These are phyloP conservation scores for cucumber (Cucumis sativus) DNA, from an alignment of 306 rosid genomes.

Conservation along the genomic window Cucumber_9930_V3 NC_026661.2:5373001-5373500, in stretches of 20 bases:
- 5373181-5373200: slow-evolving; percentile 75
- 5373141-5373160: slow-evolving; percentile 48
- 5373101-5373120: slow-evolving; percentile 66
- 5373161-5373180: slow-evolving; percentile 34
- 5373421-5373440: neutral
- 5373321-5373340: slow-evolving; percentile 35
- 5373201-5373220: slow-evolving; percentile 37
- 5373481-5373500: neutral
- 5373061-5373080: slow-evolving; percentile 77
- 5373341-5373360: slow-evolving; percentile 35
- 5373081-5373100: slow-evolving; percentile 67
- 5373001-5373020: slow-evolving; percentile 49
- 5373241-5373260: slow-evolving; percentile 53
- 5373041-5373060: slow-evolving; percentile 62
- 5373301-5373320: slow-evolving; percentile 44
- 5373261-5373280: slow-evolving; percentile 55
- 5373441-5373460: neutral
- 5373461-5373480: neutral
- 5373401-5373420: neutral
- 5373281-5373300: slow-evolving; percentile 53
- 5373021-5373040: slow-evolving; percentile 62
- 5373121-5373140: slow-evolving; percentile 53
- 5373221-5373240: slow-evolving; percentile 74
- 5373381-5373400: neutral
- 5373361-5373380: neutral